Evolutionary conservation across 1,139 yeast genomes (phyloP).

Genomic region (Zygosaccharomyces sapae): DNA sequence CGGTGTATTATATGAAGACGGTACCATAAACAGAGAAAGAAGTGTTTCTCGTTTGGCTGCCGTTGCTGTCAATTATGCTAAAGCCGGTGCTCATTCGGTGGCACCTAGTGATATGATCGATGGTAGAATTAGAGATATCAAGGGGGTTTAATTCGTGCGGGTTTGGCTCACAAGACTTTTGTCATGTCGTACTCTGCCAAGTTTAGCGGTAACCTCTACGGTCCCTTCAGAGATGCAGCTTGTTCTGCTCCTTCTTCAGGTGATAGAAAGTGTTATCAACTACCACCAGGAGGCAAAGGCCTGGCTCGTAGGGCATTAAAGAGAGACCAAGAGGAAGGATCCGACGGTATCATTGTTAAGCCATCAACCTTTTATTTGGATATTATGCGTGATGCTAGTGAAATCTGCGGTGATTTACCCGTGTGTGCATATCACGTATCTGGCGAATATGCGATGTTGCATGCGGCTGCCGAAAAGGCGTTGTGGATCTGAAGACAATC

Average conservation of each 20-base stretch:
- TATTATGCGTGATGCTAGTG: slow-evolving; percentile 81
- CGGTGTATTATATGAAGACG: slow-evolving; percentile 84
- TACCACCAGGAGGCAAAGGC: slow-evolving; percentile 91
- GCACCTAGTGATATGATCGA: slow-evolving; percentile 99
- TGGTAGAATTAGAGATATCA: slow-evolving; percentile 87
- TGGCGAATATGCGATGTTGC: slow-evolving; percentile 97
- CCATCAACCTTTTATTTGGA: slow-evolving; percentile 97
- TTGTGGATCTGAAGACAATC: slow-evolving; percentile 79
- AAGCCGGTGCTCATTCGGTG: slow-evolving; percentile 91
- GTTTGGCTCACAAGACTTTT: slow-evolving; percentile 80
- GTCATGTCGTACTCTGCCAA: slow-evolving; percentile 94
- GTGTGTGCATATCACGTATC: slow-evolving; percentile 94
- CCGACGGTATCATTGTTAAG: slow-evolving; percentile 91
- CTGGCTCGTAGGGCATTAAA: slow-evolving; percentile 85
- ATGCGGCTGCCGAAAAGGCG: slow-evolving; percentile 98
- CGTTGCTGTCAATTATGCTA: slow-evolving; percentile 92
- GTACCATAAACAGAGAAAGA: slow-evolving; percentile 68
- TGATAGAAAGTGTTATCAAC: slow-evolving; percentile 87
- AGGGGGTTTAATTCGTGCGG: slow-evolving; percentile 79
- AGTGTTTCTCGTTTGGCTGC: slow-evolving; percentile 85
- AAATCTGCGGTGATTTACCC: slow-evolving; percentile 78
- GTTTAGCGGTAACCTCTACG: slow-evolving; percentile 85
- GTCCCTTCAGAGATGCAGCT: slow-evolving; percentile 98
- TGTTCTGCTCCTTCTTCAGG: slow-evolving; percentile 88
- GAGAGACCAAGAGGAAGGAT: slow-evolving; percentile 87